A percentile compares a stretch with the other conserved stretches of the same genome.
Evolutionary conservation across 345 rosid genomes (phyloP).

Genomic region (Populus ilicifolia): DNA sequence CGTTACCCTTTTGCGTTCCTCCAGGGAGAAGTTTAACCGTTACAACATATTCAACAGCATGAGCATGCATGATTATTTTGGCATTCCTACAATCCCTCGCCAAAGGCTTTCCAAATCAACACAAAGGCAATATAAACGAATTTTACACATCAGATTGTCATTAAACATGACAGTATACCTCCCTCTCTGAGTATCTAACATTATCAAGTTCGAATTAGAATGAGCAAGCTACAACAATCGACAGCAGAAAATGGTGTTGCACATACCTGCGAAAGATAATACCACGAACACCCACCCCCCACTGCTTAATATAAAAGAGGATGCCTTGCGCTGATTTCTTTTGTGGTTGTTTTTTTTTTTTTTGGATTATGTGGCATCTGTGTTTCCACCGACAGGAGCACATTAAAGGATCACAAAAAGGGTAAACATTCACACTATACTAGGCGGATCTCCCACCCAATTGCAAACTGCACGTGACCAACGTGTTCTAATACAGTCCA

Average conservation of each 20-base stretch:
- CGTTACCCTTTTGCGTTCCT: not conserved
- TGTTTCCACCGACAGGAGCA: not conserved
- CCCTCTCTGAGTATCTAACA: conserved; percentile 10
- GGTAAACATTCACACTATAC: conserved; percentile 62
- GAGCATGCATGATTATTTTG: not conserved
- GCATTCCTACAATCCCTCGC: conserved; percentile 12
- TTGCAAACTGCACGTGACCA: conserved; percentile 90
- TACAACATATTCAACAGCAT: conserved; percentile 17
- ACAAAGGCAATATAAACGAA: conserved; percentile 24
- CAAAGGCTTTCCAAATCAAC: conserved; percentile 13
- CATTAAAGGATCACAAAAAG: not conserved
- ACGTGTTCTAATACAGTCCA: conserved; percentile 88
- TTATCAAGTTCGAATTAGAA: conserved; percentile 26
- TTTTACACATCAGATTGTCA: conserved; percentile 19
- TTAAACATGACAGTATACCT: conserved; percentile 2
- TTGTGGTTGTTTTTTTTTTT: not conserved
- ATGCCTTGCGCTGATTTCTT: not conserved
- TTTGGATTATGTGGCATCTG: not conserved
- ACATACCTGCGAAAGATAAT: conserved; percentile 4
- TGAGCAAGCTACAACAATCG: conserved; percentile 23
- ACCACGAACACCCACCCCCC: conserved; percentile 7
- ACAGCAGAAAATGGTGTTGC: conserved; percentile 15
- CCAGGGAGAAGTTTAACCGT: not conserved
- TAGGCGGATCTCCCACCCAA: conserved; percentile 96
- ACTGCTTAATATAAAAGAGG: not conserved